Conservation (phyloP, 441 rosid genomes). For the Rhodomyrtus psidioides region DNA sequence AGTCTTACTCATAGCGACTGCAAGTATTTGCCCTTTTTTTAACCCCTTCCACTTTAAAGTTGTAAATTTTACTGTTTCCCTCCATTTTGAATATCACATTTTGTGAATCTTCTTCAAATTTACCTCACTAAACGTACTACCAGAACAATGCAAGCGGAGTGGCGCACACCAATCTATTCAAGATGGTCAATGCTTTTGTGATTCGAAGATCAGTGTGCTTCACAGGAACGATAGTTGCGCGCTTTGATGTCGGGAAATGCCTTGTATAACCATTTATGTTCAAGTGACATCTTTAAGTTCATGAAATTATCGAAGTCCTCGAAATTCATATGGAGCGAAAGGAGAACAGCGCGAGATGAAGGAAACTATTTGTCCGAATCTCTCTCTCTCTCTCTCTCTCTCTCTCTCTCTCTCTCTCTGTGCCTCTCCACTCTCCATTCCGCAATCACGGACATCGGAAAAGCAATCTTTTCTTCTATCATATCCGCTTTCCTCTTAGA, state of each 20-base stretch:
- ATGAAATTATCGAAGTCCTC: not conserved
- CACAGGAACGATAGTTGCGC: not conserved
- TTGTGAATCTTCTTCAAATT: no score
- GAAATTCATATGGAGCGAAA: no score
- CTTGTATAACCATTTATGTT: not conserved
- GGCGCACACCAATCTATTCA: no score
- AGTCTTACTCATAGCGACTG: not conserved
- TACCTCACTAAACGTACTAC: not conserved
- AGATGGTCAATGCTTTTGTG: not conserved
- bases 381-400: no score
- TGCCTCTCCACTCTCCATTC: no score
- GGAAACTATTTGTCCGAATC: conserved; percentile 5
- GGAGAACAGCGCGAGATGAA: not conserved
- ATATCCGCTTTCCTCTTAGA: no score
- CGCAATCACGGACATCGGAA: no score
- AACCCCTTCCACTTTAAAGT: no score
- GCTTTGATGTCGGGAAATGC: not conserved
- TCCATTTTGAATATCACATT: no score
- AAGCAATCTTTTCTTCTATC: no score
- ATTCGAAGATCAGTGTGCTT: not conserved
- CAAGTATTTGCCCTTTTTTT: not conserved
- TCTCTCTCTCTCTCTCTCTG: no score
- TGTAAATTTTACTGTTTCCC: no score
- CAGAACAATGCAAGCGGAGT: not conserved
- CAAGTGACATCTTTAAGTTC: not conserved